Base-by-base conservation (phyloP, 2,329 filamentous ascomycete genomes). In the Penicillium sp. region DNA sequence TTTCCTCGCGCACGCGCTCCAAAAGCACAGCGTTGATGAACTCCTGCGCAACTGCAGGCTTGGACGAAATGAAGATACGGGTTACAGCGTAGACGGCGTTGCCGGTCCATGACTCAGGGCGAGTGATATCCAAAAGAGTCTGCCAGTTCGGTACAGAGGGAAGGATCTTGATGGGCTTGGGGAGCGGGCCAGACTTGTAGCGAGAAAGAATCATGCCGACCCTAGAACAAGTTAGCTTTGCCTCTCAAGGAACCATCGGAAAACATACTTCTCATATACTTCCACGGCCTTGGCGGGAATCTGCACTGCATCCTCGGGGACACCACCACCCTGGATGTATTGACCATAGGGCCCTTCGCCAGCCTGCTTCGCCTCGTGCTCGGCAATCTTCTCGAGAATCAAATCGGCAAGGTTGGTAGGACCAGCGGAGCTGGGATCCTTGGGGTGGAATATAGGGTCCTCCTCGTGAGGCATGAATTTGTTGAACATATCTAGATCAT, bases 131-230 rank as follows among this genome's bases (percentile, higher is more conserved):
- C 59, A 95, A 80, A 33, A 95, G 86, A 19, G 88, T 86, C 65
- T 93, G 87, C 89, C 90, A 97, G 62, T 93, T 82, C 7, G 89
- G 89, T 13, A 97, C 81, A 0, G 89, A 90, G 2, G 93, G 93
- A 8, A 98, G 79, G 57, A 97, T 89, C 72, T 97, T 97, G 78
- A 98, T 95, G 0, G 91, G 91, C 71, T 98, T 98, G 19, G 93
- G 93, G 29, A 98, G 78, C 58, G 91, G 91, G n/a, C 93, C 93
- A 13, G 87, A 91, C 72, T 95, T 95, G 75, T 95, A 97, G 57
- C 91, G 82, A 24, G 88, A 89, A 52, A 98, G 78, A 53, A 97
- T 85, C 58, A 90, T 77, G 53, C 90, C 91, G 60, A 95, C 84
- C 73, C 84, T 88, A 43, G 39, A 55, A 22, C 37, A 33, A 26